Conservation (phyloP, 495 filamentous ascomycete genomes). For the Mytilinidion resinicola region DNA sequence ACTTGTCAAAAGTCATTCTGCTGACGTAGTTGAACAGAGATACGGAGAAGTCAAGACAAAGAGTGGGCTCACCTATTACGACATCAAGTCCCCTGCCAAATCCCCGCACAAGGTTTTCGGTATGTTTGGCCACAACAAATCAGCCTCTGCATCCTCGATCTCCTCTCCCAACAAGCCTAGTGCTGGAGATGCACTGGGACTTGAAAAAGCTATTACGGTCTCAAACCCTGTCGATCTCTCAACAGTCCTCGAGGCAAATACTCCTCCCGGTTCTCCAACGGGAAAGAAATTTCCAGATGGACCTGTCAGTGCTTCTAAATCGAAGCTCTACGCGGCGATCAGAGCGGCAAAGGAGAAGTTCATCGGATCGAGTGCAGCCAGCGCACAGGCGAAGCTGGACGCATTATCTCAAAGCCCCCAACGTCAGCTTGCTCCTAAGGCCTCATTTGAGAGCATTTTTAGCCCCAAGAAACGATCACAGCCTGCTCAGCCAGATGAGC, state of each 20-base stretch:
- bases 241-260: constrained; percentile 49
- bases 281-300: constrained; percentile 62
- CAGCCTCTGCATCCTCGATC: constrained; percentile 49
- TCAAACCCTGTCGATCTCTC: constrained; percentile 50
- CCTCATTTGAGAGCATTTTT: constrained; percentile 20
- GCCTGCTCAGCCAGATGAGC: constrained; percentile 1
- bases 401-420: constrained; percentile 38
- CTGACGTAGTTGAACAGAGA: constrained; percentile 53
- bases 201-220: constrained; percentile 58
- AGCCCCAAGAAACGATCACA: constrained; percentile 24
- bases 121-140: constrained; percentile 45
- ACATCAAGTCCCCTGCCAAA: constrained; percentile 2
- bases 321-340: constrained; percentile 77
- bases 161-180: constrained; percentile 35
- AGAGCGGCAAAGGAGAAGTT: constrained; percentile 79
- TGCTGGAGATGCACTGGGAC: constrained; percentile 36
- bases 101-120: constrained; percentile 1
- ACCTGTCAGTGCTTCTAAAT: constrained; percentile 81
- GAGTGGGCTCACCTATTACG: neutral
- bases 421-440: constrained; percentile 20
- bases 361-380: constrained; percentile 69
- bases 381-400: constrained; percentile 67
- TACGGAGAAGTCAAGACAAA: constrained; percentile 27
- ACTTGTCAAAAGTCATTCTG: constrained; percentile 50
- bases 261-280: constrained; percentile 62